Evolutionary conservation across 257 asterid genomes (phyloP).

Genomic region (Jacaranda copaia): DNA sequence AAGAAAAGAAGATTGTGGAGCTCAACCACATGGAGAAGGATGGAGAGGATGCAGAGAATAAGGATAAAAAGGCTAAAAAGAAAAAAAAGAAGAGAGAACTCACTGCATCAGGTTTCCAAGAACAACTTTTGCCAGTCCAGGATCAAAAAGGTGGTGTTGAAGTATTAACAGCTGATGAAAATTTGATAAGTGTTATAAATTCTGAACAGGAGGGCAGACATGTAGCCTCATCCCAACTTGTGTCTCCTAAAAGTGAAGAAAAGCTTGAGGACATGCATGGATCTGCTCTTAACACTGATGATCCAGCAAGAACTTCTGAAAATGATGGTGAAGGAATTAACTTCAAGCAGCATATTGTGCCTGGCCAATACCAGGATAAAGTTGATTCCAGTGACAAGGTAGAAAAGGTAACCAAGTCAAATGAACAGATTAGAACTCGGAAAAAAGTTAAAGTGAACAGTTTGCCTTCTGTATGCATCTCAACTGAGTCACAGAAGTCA

Average conservation of each 20-base stretch:
- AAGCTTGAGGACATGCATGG: slow-evolving; percentile 36
- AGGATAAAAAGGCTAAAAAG: slow-evolving; percentile 41
- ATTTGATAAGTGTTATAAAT: slow-evolving; percentile 23
- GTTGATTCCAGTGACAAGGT: slow-evolving; percentile 36
- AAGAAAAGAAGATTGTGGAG: slow-evolving; percentile 39
- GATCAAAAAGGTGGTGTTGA: slow-evolving; percentile 42
- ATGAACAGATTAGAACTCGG: slow-evolving; percentile 25
- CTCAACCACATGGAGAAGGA: slow-evolving; percentile 35
- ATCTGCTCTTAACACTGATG: slow-evolving; percentile 40
- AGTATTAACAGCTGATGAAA: slow-evolving; percentile 41
- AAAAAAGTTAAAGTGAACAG: slow-evolving; percentile 34
- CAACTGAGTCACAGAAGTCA: slow-evolving; percentile 41
- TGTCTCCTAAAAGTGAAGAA: slow-evolving; percentile 42
- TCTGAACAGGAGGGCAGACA: slow-evolving; percentile 29
- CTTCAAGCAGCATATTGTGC: slow-evolving; percentile 67
- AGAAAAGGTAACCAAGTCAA: slow-evolving; percentile 36
- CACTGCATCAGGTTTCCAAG: slow-evolving; percentile 45
- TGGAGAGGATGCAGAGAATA: slow-evolving; percentile 34
- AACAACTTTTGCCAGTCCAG: slow-evolving; percentile 38
- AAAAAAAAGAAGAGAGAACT: slow-evolving; percentile 48
- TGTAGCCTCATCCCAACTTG: slow-evolving; percentile 39
- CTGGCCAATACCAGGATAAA: slow-evolving; percentile 43
- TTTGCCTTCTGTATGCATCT: slow-evolving; percentile 44
- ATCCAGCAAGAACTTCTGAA: slow-evolving; percentile 33
- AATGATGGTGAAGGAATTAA: slow-evolving; percentile 48